These are phyloP conservation scores for Auriscalpium microsporum DNA, from an alignment of 768 basidiomycete species.

Conservation along the genomic window DNA sequence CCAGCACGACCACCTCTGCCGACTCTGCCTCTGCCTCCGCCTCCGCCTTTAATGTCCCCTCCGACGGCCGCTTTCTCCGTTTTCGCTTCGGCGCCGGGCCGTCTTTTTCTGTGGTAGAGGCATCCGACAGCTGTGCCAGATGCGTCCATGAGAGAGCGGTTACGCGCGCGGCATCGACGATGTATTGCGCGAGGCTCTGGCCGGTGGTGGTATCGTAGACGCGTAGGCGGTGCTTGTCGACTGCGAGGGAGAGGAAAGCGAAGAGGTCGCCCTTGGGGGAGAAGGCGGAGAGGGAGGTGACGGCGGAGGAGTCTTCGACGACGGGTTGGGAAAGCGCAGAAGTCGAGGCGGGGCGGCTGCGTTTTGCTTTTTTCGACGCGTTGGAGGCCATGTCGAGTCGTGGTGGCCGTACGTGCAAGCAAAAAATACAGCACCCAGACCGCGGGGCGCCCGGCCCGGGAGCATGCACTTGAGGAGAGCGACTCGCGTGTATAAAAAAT, in stretches of 20 bases:
- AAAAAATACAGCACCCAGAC: too few relatives aligned
- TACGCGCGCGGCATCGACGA: constrained; percentile 46
- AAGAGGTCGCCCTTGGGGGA: constrained; percentile 49
- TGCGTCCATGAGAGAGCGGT: constrained; percentile 46
- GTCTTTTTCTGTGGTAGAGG: constrained; percentile 17
- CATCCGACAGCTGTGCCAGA: constrained; percentile 23
- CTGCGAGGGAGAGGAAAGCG: constrained; percentile 52
- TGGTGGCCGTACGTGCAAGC: too few relatives aligned
- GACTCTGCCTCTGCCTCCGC: constrained; percentile 17
- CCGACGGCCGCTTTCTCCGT: constrained; percentile 35
- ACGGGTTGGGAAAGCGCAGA: constrained; percentile 48
- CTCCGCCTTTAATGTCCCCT: constrained; percentile 21
- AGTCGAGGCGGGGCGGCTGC: constrained; percentile 43
- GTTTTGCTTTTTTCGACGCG: constrained; percentile 41
- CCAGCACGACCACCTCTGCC: constrained; percentile 43
- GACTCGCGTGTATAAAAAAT: too few relatives aligned
- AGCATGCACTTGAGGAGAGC: too few relatives aligned
- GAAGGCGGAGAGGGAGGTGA: constrained; percentile 45
- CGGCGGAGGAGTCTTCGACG: constrained; percentile 37
- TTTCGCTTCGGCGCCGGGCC: constrained; percentile 41
- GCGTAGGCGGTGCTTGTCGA: constrained; percentile 66
- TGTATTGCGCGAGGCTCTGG: constrained; percentile 48
- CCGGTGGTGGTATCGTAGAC: constrained; percentile 52
- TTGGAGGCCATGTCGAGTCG: constrained; percentile 31
- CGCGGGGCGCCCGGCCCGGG: too few relatives aligned